Conservation (phyloP, 1,284 basidiomycete genomes). For the Kalmanozyma brasiliensis region DNA sequence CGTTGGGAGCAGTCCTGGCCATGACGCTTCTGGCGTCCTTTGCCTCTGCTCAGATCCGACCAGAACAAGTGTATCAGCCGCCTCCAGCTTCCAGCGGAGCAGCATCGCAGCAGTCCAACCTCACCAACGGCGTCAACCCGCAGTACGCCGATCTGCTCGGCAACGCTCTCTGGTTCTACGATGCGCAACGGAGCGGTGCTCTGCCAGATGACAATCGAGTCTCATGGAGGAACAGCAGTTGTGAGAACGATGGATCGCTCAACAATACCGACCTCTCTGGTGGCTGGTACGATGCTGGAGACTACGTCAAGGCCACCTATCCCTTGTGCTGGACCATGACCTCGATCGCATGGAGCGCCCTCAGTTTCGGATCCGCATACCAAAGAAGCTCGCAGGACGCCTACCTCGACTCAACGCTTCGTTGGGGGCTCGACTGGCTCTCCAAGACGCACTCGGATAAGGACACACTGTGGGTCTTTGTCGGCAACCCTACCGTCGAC, state of each 20-base stretch:
- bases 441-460: constrained; percentile 86
- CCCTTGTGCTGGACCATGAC: constrained; percentile 79
- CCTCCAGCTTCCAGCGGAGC: constrained; percentile 26
- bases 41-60: constrained; percentile 32
- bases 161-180: constrained; percentile 86
- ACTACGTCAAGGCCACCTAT: constrained; percentile 78
- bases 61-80: constrained; percentile 26
- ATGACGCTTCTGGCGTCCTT: constrained; percentile 14
- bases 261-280: constrained; percentile 80
- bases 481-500: constrained; percentile 77
- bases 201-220: constrained; percentile 80
- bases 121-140: constrained; percentile 39
- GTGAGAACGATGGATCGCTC: constrained; percentile 79
- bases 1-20: constrained; percentile 1
- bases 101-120: constrained; percentile 29
- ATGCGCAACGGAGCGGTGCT: constrained; percentile 84
- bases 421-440: constrained; percentile 91
- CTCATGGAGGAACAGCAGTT: constrained; percentile 84
- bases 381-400: constrained; percentile 83
- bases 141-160: constrained; percentile 85
- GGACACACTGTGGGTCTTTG: constrained; percentile 80
- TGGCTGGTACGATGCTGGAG: constrained; percentile 87
- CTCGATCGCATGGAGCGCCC: constrained; percentile 86
- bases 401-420: constrained; percentile 79
- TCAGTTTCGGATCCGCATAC: constrained; percentile 84